Evolutionary conservation across 2,329 filamentous ascomycete genomes (phyloP), one percentile per base, ranked within the genome.

Genomic region (Pseudogymnoascus sp.): DNA sequence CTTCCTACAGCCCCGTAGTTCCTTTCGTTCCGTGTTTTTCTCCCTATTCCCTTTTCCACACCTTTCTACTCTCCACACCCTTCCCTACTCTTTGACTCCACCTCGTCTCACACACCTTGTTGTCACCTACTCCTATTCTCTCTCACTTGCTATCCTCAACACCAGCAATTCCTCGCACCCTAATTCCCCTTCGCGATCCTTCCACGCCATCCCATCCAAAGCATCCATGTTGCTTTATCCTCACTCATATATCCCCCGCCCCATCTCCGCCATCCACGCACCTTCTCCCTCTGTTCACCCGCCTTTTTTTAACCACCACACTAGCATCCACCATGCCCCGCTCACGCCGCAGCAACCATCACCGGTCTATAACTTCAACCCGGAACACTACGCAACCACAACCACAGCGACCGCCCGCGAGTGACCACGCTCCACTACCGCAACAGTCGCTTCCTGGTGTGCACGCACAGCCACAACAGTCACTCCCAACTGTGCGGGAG

Each of bases 221-320:
- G 45, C 45, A 18, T 3, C 45, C 18, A 52, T 52, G 45, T 52
- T 19, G 45, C 45, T 52, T 52, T 52, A 52, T 52, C 45, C 10
- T 19, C 45, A 0, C 9, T 15, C 45, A 52, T 52, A 52, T 52
- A 52, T 52, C 26, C 45, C 45, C 3, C 45, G 3, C 9, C 12
- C 15, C 23, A 23, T 30, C 26, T 30, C 45, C 26, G 9, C 45
- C n/a, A 30, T 52, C 45, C 45, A 30, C 23, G 26, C 26, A 52
- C 45, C 45, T 52, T 52, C 45, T 52, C 26, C 26, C 45, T n/a
- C n/a, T 7, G 18, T 9, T 15, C 9, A 13, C 15, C n/a, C 19
- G 5, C 9, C 19, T 26, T 30, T 52, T 30, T 10, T 30, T 15
- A 9, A 18, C 5, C n/a, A 5, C 23, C 45, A 52, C 10, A 19